Evolutionary conservation across 129 eudicot genomes (phyloP), one percentile per base, ranked within the genome.

Genomic region (Oenanthe sinensis): DNA sequence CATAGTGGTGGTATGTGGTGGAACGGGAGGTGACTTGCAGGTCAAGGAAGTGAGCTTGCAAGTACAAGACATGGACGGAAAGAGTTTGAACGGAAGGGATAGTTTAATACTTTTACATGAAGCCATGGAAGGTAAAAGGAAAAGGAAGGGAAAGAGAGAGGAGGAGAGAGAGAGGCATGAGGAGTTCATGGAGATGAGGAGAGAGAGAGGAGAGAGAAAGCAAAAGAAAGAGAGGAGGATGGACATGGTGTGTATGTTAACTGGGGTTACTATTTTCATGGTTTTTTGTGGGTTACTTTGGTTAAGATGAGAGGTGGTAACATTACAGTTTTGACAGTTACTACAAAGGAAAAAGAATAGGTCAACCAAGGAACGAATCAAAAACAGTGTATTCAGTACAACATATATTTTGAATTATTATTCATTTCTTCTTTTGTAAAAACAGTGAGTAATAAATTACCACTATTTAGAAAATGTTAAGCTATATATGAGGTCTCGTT

Each of bases 31-130:
- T 47, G 80, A 76, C 70, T 24, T 81, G 45, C 76, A 75, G 15
- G 58, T 83, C 71, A 83, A 45, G 85, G 85, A 83, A 74, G 82
- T 83, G 75, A 74, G 79, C 43, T 50, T 83, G 85, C 43, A 33
- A 26, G 79, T 78, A 79, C 67, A 83, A 68, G 85, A 83, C 75
- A 74, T 78, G 75, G 85, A 83, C 2, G 78, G 79, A 8, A 78
- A 55, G 79, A 20, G 37, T 36, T 48, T 83, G 76, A 74, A 36
- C 28, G 79, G 85, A 26, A 63, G 36, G 79, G 85, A 83, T 2
- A 79, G 85, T 74, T 39, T 83, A 65, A 72, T 45, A 48, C 74
- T 83, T 63, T 74, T 83, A 70, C 69, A 77, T 30, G 67, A 63
- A 19, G 82, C 54, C 2, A 58, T 83, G 68, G 82, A 78, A 52